Conservation (phyloP, 2,329 filamentous ascomycete species). For the Lachnum nothofagi region DNA sequence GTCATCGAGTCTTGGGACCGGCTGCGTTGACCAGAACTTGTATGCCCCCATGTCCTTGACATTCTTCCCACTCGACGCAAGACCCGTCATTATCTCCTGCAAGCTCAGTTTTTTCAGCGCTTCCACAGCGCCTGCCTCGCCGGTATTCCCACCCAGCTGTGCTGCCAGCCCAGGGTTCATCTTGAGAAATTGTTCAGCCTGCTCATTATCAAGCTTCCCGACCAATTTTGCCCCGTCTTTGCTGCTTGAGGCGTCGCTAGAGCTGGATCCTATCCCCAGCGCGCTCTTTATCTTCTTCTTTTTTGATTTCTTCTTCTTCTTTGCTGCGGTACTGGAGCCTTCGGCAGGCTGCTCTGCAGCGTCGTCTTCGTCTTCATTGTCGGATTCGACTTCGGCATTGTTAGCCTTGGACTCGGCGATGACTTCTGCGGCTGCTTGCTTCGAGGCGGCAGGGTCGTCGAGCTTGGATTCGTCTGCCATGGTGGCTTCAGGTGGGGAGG, state of each 20-base stretch:
- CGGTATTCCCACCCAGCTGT: conserved; percentile 42
- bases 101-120: conserved; percentile 60
- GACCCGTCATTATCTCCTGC: conserved; percentile 67
- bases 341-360: conserved; percentile 26
- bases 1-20: conserved; percentile 77
- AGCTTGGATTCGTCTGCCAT: conserved; percentile 61
- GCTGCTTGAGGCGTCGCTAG: conserved; percentile 19
- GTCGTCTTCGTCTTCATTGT: conserved; percentile 42
- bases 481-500: conserved; percentile 4
- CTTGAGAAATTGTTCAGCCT: conserved; percentile 61
- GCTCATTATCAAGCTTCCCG: conserved; percentile 48
- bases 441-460: conserved; percentile 47
- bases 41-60: conserved; percentile 94
- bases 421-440: conserved; percentile 36
- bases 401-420: conserved; percentile 29
- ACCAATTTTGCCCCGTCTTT: conserved; percentile 40
- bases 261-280: conserved; percentile 29
- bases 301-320: conserved; percentile 63
- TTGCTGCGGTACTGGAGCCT: conserved; percentile 33
- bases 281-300: conserved; percentile 53
- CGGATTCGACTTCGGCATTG: conserved; percentile 42
- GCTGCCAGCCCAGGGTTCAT: conserved; percentile 69
- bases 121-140: conserved; percentile 42
- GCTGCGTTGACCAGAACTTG: conserved; percentile 98
- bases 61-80: conserved; percentile 77